A percentile compares a stretch with the other conserved stretches of the same genome.
Conservation (phyloP, 768 basidiomycete genomes). For the Cystofilobasidium capitatum region DNA sequence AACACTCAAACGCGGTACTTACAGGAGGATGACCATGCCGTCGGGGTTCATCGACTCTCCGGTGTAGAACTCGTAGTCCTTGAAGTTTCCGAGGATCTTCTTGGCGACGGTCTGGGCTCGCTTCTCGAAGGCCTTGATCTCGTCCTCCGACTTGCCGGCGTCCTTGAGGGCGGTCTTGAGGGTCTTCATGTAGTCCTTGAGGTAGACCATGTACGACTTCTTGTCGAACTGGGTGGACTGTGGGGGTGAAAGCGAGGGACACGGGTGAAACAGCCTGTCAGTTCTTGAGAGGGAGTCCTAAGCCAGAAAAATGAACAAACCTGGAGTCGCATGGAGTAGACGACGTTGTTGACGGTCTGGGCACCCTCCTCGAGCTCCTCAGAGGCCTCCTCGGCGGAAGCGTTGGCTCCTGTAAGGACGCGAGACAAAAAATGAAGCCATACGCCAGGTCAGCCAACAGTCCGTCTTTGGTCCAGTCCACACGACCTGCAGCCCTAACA, state of each 20-base stretch:
- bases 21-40: conserved; percentile 87
- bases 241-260: background rate
- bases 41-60: conserved; percentile 56
- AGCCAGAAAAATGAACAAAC: background rate
- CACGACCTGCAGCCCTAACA: too few species aligned
- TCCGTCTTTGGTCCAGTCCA: too few species aligned
- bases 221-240: conserved; percentile 69
- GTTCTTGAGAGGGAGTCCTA: background rate
- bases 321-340: conserved; percentile 82
- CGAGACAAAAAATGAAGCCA: background rate
- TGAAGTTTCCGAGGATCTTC: conserved; percentile 81
- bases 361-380: conserved; percentile 74
- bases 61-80: conserved; percentile 47
- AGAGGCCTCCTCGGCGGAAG: conserved; percentile 75
- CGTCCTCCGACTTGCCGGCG: conserved; percentile 29
- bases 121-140: conserved; percentile 69
- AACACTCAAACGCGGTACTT: conserved; percentile 15
- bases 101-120: conserved; percentile 67
- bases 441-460: too few species aligned
- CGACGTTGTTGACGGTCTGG: conserved; percentile 74
- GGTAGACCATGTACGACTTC: conserved; percentile 44
- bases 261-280: background rate
- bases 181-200: conserved; percentile 74
- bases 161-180: conserved; percentile 57
- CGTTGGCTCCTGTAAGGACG: conserved; percentile 63